These are phyloP conservation scores for Fusarium sororula DNA, from an alignment of 2,329 filamentous ascomycete species.

Conservation along the genomic window DNA sequence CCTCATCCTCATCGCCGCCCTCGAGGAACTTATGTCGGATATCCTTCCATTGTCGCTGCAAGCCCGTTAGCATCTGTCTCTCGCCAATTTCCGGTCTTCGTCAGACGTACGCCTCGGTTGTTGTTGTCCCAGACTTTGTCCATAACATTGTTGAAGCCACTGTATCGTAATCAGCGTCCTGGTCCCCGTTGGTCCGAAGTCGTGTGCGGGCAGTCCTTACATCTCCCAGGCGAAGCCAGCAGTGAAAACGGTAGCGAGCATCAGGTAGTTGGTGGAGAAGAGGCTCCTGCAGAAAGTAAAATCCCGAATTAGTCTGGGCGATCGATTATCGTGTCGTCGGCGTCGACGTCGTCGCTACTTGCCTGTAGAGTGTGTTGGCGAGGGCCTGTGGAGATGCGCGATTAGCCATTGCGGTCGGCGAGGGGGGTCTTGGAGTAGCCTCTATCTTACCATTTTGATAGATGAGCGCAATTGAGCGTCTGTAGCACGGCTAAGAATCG, in stretches of 20 bases:
- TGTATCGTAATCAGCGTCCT: slow-evolving; percentile 55
- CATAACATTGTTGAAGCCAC: slow-evolving; percentile 82
- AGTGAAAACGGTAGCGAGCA: slow-evolving; percentile 86
- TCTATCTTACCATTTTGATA: slow-evolving; percentile 50
- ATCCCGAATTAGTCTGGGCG: slow-evolving; percentile 38
- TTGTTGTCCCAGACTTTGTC: slow-evolving; percentile 89
- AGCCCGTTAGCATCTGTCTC: slow-evolving; percentile 40
- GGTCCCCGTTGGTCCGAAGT: slow-evolving; percentile 28
- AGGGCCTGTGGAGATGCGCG: slow-evolving; percentile 49
- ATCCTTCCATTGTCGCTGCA: slow-evolving; percentile 98
- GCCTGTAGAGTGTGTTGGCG: slow-evolving; percentile 52
- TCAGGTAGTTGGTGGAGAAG: slow-evolving; percentile 87
- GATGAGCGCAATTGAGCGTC: slow-evolving; percentile 45
- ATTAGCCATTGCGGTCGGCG: slow-evolving; percentile 45
- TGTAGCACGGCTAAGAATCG: slow-evolving; percentile 34
- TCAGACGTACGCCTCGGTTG: slow-evolving; percentile 85
- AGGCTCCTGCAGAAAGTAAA: slow-evolving; percentile 67
- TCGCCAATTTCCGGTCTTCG: background rate
- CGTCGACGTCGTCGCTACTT: slow-evolving; percentile 43
- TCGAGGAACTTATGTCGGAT: slow-evolving; percentile 90
- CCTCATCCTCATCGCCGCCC: slow-evolving; percentile 62
- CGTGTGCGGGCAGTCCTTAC: slow-evolving; percentile 63
- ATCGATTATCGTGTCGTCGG: slow-evolving; percentile 29
- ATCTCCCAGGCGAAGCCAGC: slow-evolving; percentile 92
- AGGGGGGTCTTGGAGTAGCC: background rate